Evolutionary conservation across 805 yeast species (phyloP), one percentile per base, ranked within the genome.

Genomic region (Dipodascus albidus): DNA sequence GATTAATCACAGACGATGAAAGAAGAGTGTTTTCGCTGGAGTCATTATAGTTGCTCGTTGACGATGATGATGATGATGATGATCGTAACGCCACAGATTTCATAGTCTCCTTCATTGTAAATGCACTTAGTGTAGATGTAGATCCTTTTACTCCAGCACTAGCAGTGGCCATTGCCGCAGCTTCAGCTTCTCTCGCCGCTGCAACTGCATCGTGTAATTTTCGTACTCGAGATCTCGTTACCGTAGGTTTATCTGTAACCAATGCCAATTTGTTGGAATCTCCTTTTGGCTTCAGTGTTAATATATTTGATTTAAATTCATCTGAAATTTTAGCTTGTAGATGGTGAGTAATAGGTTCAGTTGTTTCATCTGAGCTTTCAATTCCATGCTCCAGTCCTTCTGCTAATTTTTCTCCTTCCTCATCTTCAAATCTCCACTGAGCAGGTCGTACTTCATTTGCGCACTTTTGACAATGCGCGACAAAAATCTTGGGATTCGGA

Each of bases 381-480:
- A 27, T 27, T 27, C 11, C 11, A 11, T 27, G 6, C 33, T 27
- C 33, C 33, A 27, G 33, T 11, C 11, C 33, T 27, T 6, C 33
- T 27, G 33, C 33, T 11, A 11, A 6, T 27, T 6, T 6, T 11
- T 27, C 11, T 56, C 53, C 23, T 54, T 48, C 51, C 52, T 51
- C 14, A 54, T 23, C 47, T 41, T 57, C 62, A 4, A 60, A 54
- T 49, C 58, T 59, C 64, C 64, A 61, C 51, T 61, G 61, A 11
- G 64, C 54, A 2, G 64, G 64, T n/a, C 61, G 51, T 3, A 57
- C 60, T 8, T 53, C 57, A 21, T 52, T 70, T 52, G 89, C 83
- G 66, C 91, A 85, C 17, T 74, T 78, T 23, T 72, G 73, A 56
- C 85, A 81, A 63, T 85, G 91, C 44, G 76, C 81, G 27, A 85